Conservation (phyloP, 208 protist genomes). For the Entamoeba moshkovskii region DNA sequence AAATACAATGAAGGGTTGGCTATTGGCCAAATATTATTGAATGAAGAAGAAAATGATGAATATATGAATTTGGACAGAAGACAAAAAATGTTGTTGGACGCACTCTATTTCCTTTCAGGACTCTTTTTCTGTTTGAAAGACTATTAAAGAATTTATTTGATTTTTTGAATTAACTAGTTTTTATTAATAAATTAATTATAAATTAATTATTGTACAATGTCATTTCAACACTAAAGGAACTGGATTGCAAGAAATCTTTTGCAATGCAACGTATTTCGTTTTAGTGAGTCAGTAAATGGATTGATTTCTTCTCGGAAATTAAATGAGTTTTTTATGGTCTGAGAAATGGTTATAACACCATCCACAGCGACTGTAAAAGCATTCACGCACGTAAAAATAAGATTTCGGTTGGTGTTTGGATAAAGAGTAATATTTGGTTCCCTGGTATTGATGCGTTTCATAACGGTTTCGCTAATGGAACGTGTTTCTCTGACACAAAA, state of each 20-base stretch:
- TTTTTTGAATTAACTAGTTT: no score
- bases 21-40: neutral
- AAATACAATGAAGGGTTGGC: neutral
- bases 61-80: neutral
- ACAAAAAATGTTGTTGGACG: neutral
- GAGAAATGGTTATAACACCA: neutral
- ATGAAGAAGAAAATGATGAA: neutral
- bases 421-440: neutral
- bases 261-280: no score
- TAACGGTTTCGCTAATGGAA: neutral
- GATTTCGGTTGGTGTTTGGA: neutral
- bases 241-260: no score
- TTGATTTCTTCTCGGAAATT: neutral
- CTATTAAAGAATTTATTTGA: no score
- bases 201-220: no score
- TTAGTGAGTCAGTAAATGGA: no score
- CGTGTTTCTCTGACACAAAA: neutral
- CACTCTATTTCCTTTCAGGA: neutral
- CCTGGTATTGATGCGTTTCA: neutral
- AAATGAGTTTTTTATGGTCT: neutral
- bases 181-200: no score
- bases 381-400: neutral
- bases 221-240: no score
- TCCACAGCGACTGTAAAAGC: neutral
- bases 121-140: neutral